Conservation (phyloP, 164 flowering plant species). For the Warburgia ugandensis region DNA sequence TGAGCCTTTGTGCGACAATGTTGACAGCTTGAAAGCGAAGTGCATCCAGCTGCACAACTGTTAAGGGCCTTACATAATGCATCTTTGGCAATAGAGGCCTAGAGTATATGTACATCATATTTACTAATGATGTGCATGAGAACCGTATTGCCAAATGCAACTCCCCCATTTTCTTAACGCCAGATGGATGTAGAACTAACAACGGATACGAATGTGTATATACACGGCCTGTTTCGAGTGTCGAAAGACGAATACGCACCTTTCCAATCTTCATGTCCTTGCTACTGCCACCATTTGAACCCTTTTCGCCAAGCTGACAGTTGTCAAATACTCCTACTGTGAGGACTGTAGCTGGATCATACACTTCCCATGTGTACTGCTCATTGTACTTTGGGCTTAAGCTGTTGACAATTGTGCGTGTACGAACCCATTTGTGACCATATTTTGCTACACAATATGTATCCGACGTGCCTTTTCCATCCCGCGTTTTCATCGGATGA, state of each 20-base stretch:
- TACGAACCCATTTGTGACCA: slow-evolving; percentile 85
- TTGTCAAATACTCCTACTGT: slow-evolving; percentile 85
- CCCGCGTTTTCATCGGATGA: slow-evolving; percentile 84
- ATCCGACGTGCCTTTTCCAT: slow-evolving; percentile 74
- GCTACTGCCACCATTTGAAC: slow-evolving; percentile 27
- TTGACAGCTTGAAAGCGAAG: slow-evolving; percentile 77
- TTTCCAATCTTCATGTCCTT: slow-evolving; percentile 75
- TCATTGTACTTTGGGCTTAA: slow-evolving; percentile 69
- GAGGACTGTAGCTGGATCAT: slow-evolving; percentile 76
- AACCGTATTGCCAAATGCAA: slow-evolving; percentile 83
- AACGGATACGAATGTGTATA: slow-evolving; percentile 90
- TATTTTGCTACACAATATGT: slow-evolving; percentile 89
- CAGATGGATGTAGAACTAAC: slow-evolving; percentile 73
- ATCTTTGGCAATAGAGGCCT: slow-evolving; percentile 79
- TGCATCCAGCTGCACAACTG: slow-evolving; percentile 65
- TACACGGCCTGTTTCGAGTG: slow-evolving; percentile 80
- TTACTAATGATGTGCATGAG: slow-evolving; percentile 69
- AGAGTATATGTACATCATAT: slow-evolving; percentile 73
- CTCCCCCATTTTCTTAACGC: slow-evolving; percentile 93
- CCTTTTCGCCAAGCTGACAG: slow-evolving; percentile 62
- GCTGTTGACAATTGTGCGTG: slow-evolving; percentile 63
- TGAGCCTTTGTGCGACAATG: slow-evolving; percentile 75
- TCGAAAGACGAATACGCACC: slow-evolving; percentile 77
- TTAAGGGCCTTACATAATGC: slow-evolving; percentile 75
- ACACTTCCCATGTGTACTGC: slow-evolving; percentile 94